Evolutionary conservation across 75 land plant species (phyloP).

Genomic region (Ceratopteris richardii): DNA sequence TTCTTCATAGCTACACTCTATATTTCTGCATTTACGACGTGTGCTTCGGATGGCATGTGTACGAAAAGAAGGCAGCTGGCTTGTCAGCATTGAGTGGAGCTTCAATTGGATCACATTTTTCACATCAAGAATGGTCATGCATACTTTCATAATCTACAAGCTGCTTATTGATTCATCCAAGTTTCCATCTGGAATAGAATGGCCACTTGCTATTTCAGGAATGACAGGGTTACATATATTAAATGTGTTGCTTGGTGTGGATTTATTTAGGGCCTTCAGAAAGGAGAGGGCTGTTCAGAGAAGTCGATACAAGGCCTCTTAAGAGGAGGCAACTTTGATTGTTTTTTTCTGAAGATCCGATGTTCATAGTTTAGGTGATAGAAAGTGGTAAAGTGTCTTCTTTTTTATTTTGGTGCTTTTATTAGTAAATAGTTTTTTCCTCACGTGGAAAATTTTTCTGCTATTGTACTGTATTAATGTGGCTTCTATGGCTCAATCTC

Average conservation of each 20-base stretch:
- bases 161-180: slow-evolving; percentile 54
- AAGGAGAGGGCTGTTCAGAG: slow-evolving; percentile 33
- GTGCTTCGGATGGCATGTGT: slow-evolving; percentile 63
- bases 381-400: too few species aligned
- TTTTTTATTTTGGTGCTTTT: too few species aligned
- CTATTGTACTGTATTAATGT: too few species aligned
- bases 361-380: too few species aligned
- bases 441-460: too few species aligned
- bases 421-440: too few species aligned
- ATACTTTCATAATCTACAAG: slow-evolving; percentile 62
- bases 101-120: slow-evolving; percentile 66
- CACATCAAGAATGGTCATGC: slow-evolving; percentile 43
- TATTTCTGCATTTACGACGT: slow-evolving; percentile 70
- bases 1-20: slow-evolving; percentile 62
- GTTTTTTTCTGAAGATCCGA: too few species aligned
- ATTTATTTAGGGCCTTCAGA: slow-evolving; percentile 56
- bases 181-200: slow-evolving; percentile 65
- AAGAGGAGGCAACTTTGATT: background rate
- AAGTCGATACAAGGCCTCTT: background rate
- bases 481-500: too few species aligned
- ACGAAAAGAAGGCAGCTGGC: slow-evolving; percentile 29
- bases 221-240: slow-evolving; percentile 86
- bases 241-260: slow-evolving; percentile 68
- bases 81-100: slow-evolving; percentile 53
- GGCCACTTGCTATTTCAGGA: slow-evolving; percentile 69